Evolutionary conservation across 192 early-diverging fungal species (phyloP).

Genomic region (Rhizophagus sp.): DNA sequence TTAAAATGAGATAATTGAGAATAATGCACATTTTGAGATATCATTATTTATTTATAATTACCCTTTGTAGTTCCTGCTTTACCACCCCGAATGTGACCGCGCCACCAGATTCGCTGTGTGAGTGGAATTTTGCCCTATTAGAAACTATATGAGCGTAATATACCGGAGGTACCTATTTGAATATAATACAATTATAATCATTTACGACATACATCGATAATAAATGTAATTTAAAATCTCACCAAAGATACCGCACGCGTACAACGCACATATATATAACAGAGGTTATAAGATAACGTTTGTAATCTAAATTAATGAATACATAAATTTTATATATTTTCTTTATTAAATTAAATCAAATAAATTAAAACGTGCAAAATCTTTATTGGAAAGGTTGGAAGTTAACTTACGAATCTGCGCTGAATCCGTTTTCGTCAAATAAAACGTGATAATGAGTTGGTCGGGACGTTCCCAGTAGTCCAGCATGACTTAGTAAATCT

Average conservation of each 20-base stretch:
- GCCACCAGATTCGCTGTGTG: constrained; percentile 49
- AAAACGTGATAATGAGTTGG: constrained; percentile 93
- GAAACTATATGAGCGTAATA: constrained; percentile 94
- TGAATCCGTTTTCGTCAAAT: constrained; percentile 84
- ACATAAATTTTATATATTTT: background rate
- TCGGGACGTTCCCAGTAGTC: constrained; percentile 91
- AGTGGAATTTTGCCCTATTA: constrained; percentile 86
- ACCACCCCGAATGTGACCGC: constrained; percentile 32
- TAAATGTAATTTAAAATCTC: background rate
- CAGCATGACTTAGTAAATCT: constrained; percentile 84
- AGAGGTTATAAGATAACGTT: constrained; percentile 85
- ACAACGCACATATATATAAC: constrained; percentile 89
- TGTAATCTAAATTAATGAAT: constrained; percentile 54
- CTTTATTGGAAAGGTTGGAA: no score
- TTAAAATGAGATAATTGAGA: no score
- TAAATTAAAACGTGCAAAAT: no score
- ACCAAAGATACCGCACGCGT: constrained; percentile 85
- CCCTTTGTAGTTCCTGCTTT: constrained; percentile 42
- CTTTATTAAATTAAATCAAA: background rate
- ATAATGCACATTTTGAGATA: no score
- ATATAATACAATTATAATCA: background rate
- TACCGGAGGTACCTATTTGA: constrained; percentile 64
- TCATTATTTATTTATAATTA: background rate
- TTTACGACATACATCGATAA: background rate
- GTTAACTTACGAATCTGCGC: constrained; percentile 51